These are phyloP conservation scores for Nepenthes mirabilis DNA, from an alignment of 148 eudicot species.

Conservation along the genomic window DNA sequence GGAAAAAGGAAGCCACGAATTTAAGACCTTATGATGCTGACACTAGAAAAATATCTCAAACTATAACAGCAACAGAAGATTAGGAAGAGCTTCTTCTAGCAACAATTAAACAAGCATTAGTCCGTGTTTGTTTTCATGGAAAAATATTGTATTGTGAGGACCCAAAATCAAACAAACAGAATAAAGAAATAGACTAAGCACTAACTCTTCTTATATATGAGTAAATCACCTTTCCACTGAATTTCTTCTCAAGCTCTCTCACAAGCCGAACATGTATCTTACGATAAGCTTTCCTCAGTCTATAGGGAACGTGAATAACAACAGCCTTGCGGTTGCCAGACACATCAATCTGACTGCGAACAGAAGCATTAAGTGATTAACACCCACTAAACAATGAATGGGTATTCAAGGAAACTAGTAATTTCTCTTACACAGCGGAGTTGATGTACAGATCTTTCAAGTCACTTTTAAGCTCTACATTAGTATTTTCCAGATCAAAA, in stretches of 20 bases:
- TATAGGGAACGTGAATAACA: constrained; percentile 69
- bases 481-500: constrained; percentile 65
- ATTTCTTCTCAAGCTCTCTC: constrained; percentile 91
- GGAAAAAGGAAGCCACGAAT: no score
- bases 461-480: constrained; percentile 53
- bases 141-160: no score
- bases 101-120: no score
- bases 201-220: no score
- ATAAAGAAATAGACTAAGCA: no score
- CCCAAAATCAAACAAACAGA: not conserved
- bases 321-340: constrained; percentile 67
- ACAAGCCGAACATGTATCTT: constrained; percentile 63
- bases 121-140: no score
- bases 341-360: constrained; percentile 57
- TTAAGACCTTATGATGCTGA: not conserved
- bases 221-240: constrained; percentile 75
- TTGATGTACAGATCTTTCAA: constrained; percentile 78
- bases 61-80: no score
- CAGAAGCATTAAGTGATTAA: not conserved
- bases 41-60: no score
- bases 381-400: not conserved
- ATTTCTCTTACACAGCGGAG: constrained; percentile 41
- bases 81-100: no score
- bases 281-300: constrained; percentile 72
- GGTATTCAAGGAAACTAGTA: no score